Base-by-base conservation (phyloP, 306 rosid genomes). In the Ceratonia siliqua region DNA sequence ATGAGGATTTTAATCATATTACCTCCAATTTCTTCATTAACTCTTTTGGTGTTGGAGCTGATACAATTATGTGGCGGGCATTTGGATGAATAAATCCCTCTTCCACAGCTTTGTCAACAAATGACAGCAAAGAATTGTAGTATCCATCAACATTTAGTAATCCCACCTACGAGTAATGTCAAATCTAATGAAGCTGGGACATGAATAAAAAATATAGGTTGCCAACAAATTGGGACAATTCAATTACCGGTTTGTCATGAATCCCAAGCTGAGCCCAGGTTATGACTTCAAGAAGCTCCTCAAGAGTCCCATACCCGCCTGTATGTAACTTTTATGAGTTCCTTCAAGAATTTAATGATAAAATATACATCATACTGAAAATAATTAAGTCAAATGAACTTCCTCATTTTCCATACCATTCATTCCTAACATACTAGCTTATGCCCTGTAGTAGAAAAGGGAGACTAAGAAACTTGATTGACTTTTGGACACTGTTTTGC, bases 241-340 rank as follows among this genome's bases (percentile, higher is more conserved):
- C 27, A 82, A 52, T 69, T 77, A 94, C 99, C 68, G 99, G 99
- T 76, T 94, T 94, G 72, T 94, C 99, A 56, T 94, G 99, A 78
- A 94, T 94, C 73, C 99, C 99, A 70, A 94, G 97, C 72, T 94
- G 99, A 66, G 99, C 99, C 99, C 99, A 94, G 7, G 99, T 92
- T 82, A 94, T 94, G 64, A 89, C 99, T 81, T 94, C 97, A 81
- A 94, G 99, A 43, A 94, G 89, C 84, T 94, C 97, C 83, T 94
- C 99, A 68, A 94, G 81, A 38, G 99, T 94, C 76, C 99, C 99
- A 87, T 94, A 92, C 33, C 99, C 99, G 39, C 99, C 99, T 94
- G 86, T 68, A 77, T 43, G 20, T 77, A 85, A 50, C 70, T 53
- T 21, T 43, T 48, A 68, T 61, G 11, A 76, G 77, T 66, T 18